Conservation (phyloP, 148 eudicot species). For the Chenopodium quinoa region DNA sequence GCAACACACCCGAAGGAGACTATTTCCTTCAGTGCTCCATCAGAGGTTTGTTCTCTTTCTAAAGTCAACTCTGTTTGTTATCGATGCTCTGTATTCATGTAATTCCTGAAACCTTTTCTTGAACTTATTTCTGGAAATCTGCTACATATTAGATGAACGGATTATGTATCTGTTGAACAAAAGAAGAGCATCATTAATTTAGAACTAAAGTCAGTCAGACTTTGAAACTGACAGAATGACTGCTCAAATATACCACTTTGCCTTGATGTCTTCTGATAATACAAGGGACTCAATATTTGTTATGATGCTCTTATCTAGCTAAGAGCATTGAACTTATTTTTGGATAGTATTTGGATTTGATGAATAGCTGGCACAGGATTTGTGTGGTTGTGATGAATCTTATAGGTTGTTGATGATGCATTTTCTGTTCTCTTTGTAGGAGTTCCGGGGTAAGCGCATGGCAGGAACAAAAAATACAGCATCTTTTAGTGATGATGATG, state of each 20-base stretch:
- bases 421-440: slow-evolving; percentile 32
- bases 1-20: slow-evolving; percentile 48
- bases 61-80: neutral
- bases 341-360: neutral
- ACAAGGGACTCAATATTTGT: neutral
- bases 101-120: neutral
- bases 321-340: slow-evolving; percentile 4
- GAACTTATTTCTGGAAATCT: neutral
- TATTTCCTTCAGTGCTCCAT: slow-evolving; percentile 49
- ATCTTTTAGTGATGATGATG: slow-evolving; percentile 93
- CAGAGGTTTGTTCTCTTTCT: slow-evolving; percentile 52
- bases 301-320: neutral
- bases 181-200: neutral
- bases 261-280: neutral
- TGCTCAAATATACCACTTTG: neutral
- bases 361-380: neutral
- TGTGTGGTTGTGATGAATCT: neutral
- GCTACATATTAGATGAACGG: neutral
- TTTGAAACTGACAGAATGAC: neutral
- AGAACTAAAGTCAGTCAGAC: neutral
- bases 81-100: neutral
- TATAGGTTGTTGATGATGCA: slow-evolving; percentile 7
- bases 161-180: neutral
- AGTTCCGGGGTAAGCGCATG: slow-evolving; percentile 41
- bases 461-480: slow-evolving; percentile 54